Percentiles rank a stretch among this genome's conserved stretches.
Evolutionary conservation across 805 yeast species (phyloP).

Genomic region (Myxozyma nipponensis): DNA sequence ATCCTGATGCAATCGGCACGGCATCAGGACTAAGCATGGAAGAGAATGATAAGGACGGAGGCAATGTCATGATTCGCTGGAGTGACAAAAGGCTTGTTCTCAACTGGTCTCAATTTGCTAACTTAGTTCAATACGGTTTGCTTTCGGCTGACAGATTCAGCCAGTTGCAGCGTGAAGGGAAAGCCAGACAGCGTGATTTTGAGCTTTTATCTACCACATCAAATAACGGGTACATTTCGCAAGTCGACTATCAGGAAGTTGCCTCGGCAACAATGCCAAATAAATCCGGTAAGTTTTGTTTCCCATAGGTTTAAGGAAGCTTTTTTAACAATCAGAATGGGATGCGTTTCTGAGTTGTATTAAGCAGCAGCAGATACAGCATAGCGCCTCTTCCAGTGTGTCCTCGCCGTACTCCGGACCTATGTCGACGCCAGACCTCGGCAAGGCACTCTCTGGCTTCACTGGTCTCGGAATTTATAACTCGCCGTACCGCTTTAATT

Average conservation of each 20-base stretch:
- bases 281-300: neutral
- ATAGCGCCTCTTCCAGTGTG: neutral
- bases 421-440: conserved; percentile 1
- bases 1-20: neutral
- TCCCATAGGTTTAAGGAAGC: neutral
- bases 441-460: neutral
- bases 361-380: neutral
- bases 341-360: neutral
- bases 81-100: conserved; percentile 4
- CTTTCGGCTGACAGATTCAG: conserved; percentile 3
- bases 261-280: neutral
- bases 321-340: no score
- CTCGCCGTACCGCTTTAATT: neutral
- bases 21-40: neutral
- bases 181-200: neutral
- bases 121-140: neutral
- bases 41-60: neutral
- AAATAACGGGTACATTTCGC: neutral
- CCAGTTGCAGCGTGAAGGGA: neutral
- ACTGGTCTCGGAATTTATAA: neutral
- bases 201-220: neutral
- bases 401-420: neutral
- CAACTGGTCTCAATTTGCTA: neutral
- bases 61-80: conserved; percentile 4
- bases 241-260: neutral